Evolutionary conservation across 306 rosid genomes (phyloP), one percentile per base, ranked within the genome.

Genomic region (Medicago ruthenica): DNA sequence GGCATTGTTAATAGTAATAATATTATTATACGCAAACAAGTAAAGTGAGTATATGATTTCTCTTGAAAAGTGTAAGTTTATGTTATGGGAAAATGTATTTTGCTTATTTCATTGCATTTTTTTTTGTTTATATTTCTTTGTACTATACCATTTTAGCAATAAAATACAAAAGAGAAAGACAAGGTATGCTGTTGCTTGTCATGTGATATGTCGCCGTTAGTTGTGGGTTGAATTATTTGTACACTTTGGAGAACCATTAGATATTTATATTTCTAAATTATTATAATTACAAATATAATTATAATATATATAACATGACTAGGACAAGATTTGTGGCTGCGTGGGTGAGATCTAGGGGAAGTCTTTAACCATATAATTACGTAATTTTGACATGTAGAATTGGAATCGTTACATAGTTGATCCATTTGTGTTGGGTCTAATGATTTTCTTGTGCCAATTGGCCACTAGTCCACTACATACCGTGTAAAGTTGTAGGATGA

Each of bases 201-300:
- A 55, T 79, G 80, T 79, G 86, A 84, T 62, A 27, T 76, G 81
- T 79, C 77, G 71, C 61, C 37, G 4, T 16, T 55, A 64, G 74
- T 44, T 21, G 68, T 18, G 22, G 7, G 75, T 18, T 72, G 39
- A 50, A 17, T 74, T 37, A 36, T 78, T 70, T 17, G 17, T 58
- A 77, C 70, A 60, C 16, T 74, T n/a, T 13, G 58, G 59, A 50
- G 44, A 61, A 70, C 48, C 66, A 50, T 64, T 42, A 11, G 45
- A 39, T 71, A 36, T 65, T 65, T 69, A 42, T 27, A 15, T 15
- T 61, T 61, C 18, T 61, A 34, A 34, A 4, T 61, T 31, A 60
- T 24, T 14, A 60, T 27, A 2, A 61, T 57, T 9, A 45, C 6
- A 45, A 57, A 4, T 20, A 20, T 1, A 57, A 21, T 21, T 54